Conservation (phyloP, 495 filamentous ascomycete genomes). For the Diplogelasinospora grovesii region DNA sequence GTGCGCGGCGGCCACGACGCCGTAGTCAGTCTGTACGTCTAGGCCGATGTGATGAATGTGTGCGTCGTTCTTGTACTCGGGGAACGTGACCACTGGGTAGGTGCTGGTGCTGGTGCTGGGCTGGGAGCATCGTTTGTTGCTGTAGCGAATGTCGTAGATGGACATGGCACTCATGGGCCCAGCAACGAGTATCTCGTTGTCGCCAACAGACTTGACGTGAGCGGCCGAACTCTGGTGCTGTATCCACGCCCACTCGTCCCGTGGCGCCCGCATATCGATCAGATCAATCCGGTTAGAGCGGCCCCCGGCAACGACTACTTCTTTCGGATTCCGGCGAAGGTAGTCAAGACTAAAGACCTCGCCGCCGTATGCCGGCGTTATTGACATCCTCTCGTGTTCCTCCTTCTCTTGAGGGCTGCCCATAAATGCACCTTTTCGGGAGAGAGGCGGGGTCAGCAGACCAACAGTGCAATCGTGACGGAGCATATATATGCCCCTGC, state of each 20-base stretch:
- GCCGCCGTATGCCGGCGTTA: conserved; percentile 1
- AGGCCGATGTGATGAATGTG: conserved; percentile 28
- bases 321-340: conserved; percentile 13
- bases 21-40: conserved; percentile 22
- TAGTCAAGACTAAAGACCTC: conserved; percentile 26
- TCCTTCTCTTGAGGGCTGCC: no score
- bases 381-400: background rate
- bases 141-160: conserved; percentile 34
- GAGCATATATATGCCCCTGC: conserved; percentile 18
- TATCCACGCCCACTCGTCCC: conserved; percentile 18
- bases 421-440: background rate
- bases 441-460: conserved; percentile 9
- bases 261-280: conserved; percentile 23
- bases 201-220: conserved; percentile 24
- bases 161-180: conserved; percentile 29
- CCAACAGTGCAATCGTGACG: conserved; percentile 1
- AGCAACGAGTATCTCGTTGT: conserved; percentile 31
- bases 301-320: conserved; percentile 31
- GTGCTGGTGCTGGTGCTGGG: background rate
- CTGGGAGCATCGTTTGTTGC: background rate
- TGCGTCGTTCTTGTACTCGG: conserved; percentile 29
- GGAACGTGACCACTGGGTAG: conserved; percentile 29
- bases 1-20: conserved; percentile 36
- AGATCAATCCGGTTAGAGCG: conserved; percentile 26
- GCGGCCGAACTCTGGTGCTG: conserved; percentile 21